Conservation (phyloP, 169 alveolate species). For the Toxoplasma gondii region DNA sequence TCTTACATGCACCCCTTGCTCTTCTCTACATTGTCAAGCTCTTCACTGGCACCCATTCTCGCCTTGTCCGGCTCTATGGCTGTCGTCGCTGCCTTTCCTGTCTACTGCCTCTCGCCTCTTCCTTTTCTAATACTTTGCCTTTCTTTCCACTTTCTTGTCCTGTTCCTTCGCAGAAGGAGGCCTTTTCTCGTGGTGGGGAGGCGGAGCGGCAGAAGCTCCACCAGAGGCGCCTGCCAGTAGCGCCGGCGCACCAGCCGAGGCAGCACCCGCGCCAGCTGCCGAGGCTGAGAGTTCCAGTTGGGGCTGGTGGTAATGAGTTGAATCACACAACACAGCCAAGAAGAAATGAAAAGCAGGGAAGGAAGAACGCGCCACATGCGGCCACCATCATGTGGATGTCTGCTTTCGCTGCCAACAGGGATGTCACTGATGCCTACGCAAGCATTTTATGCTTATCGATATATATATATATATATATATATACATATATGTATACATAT, state of each 20-base stretch:
- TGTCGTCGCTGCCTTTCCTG: not conserved
- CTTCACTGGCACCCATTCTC: too few species aligned
- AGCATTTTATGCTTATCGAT: not conserved
- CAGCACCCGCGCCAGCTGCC: not conserved
- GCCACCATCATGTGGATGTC: too few species aligned
- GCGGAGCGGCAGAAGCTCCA: not conserved
- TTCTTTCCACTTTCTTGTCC: not conserved
- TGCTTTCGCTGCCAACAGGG: too few species aligned
- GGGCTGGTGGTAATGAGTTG: slow-evolving; percentile 10
- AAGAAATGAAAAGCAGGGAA: not conserved
- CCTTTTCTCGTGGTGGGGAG: slow-evolving; percentile 20
- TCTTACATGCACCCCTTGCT: too few species aligned
- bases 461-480: not conserved
- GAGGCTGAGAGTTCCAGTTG: not conserved
- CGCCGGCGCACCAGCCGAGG: not conserved
- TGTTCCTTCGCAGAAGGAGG: not conserved
- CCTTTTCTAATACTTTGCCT: not conserved
- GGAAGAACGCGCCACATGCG: too few species aligned
- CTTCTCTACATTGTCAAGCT: too few species aligned
- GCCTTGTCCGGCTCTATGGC: not conserved
- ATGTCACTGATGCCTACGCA: too few species aligned
- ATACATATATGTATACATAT: not conserved
- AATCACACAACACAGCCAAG: not conserved
- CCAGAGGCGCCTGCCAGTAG: not conserved
- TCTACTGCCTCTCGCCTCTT: not conserved